phyloP scores from a whole-genome alignment of 176 grass and related monocot species.

The Triticum dicoccoides region DNA sequence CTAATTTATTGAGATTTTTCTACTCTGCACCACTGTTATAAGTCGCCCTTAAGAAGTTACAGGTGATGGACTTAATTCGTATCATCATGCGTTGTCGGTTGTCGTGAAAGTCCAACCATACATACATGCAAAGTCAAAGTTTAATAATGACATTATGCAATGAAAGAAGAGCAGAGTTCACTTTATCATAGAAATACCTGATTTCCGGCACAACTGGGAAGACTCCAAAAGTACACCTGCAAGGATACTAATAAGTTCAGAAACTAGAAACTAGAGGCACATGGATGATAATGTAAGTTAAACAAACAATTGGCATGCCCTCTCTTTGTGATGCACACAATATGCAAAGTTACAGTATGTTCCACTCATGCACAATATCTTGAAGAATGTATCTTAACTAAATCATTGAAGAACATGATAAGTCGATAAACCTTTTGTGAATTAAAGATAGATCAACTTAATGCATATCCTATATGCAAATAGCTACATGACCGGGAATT shows the following conservation, averaged over 20 bases:
- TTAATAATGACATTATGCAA: neutral
- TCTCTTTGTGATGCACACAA: neutral
- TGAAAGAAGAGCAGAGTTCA: neutral
- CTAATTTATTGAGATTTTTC: neutral
- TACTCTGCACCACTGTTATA: constrained; percentile 7
- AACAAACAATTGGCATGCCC: neutral
- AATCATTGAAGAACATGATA: neutral
- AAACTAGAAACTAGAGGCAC: neutral
- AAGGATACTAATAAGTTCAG: constrained; percentile 24
- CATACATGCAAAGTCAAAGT: neutral
- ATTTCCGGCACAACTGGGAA: constrained; percentile 97
- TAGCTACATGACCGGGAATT: neutral
- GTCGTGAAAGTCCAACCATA: neutral
- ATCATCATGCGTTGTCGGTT: neutral
- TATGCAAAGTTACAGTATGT: neutral
- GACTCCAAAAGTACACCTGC: constrained; percentile 99
- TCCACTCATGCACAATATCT: neutral
- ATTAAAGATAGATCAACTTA: neutral
- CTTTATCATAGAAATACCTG: constrained; percentile 49
- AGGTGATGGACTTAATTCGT: neutral
- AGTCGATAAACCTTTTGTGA: neutral
- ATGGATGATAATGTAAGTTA: neutral
- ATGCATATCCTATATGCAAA: neutral
- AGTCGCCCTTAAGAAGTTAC: neutral
- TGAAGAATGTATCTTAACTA: neutral